Evolutionary conservation across 352 stramenopile species (phyloP), one percentile per base, ranked within the genome.

Genomic region (Pythium aristosporum): DNA sequence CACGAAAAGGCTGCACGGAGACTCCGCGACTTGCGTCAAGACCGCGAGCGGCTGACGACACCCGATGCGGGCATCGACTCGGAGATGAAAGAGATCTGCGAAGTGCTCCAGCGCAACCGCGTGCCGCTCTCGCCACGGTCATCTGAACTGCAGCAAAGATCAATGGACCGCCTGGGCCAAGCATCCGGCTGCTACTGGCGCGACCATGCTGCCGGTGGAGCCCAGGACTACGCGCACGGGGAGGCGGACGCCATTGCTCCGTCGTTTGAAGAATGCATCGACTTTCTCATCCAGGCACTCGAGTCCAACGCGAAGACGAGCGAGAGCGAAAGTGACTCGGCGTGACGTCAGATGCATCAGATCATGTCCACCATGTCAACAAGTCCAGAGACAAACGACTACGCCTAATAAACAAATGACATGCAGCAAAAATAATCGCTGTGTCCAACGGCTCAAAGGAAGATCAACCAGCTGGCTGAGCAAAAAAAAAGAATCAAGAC

Each of bases 21-120:
- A n/a, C 74, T 82, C 56, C 74, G 73, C 7, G 76, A 74, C 0
- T 61, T 84, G 20, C 79, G 66, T 47, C 78, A 85, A 63, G 72
- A 77, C 16, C 76, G 76, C 57, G 69, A 75, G 21, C 55, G 55
- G 18, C 13, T 36, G 6, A 32, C 42, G 0, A 18, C 25, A 11
- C 30, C 56, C 5, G 44, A 63, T n/a, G 42, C 28, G 4, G 15
- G 16, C 2, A 44, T 63, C 56, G 56, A 63, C 10, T 16, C 8
- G 15, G 53, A 64, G 32, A 64, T 64, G 57, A 41, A 48, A n/a
- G 16, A 41, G 13, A 64, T 64, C 9, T 64, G 57, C 36, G 12
- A 56, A 37, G n/a, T 28, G 21, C 47, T 64, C 12, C 44, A 57
- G 47, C 57, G 47, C 11, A 55, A 63, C 34, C 57, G 43, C 34